Conservation (phyloP, 441 rosid genomes). For the Pelargonium citronellum region DNA sequence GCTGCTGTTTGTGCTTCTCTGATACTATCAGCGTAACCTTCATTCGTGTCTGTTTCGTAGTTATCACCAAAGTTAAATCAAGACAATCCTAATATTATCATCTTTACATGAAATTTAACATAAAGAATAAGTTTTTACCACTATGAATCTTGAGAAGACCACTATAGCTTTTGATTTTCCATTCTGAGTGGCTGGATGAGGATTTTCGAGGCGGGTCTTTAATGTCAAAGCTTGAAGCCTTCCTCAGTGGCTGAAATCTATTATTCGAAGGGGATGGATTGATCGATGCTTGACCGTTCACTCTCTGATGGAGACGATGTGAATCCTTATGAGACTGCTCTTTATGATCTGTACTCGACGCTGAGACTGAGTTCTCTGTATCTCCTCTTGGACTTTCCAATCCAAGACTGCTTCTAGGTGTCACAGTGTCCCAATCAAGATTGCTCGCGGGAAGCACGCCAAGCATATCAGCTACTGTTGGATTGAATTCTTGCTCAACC, state of each 20-base stretch:
- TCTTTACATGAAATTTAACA: not conserved
- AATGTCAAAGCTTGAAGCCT: conserved; percentile 8
- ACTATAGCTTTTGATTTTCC: conserved; percentile 18
- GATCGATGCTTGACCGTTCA: not conserved
- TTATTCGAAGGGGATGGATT: conserved; percentile 14
- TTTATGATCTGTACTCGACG: conserved; percentile 18
- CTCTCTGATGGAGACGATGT: conserved; percentile 19
- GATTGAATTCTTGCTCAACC: conserved; percentile 11
- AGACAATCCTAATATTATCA: not conserved
- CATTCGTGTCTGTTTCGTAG: conserved; percentile 18
- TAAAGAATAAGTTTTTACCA: conserved; percentile 18
- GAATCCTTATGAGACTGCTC: conserved; percentile 23
- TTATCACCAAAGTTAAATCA: not conserved
- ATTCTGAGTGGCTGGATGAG: conserved; percentile 16
- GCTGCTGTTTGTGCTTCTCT: conserved; percentile 10
- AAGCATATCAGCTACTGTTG: conserved; percentile 17
- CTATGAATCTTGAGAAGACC: conserved; percentile 18
- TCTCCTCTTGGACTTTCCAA: conserved; percentile 21
- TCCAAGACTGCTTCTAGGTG: conserved; percentile 24
- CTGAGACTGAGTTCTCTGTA: conserved; percentile 16
- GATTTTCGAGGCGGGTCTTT: conserved; percentile 17
- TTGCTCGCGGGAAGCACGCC: conserved; percentile 13
- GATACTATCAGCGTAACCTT: not conserved
- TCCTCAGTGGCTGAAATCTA: conserved; percentile 9
- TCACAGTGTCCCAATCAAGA: conserved; percentile 9